Base-by-base conservation (phyloP, 495 filamentous ascomycete genomes). In the Penicillium coprophilum region DNA sequence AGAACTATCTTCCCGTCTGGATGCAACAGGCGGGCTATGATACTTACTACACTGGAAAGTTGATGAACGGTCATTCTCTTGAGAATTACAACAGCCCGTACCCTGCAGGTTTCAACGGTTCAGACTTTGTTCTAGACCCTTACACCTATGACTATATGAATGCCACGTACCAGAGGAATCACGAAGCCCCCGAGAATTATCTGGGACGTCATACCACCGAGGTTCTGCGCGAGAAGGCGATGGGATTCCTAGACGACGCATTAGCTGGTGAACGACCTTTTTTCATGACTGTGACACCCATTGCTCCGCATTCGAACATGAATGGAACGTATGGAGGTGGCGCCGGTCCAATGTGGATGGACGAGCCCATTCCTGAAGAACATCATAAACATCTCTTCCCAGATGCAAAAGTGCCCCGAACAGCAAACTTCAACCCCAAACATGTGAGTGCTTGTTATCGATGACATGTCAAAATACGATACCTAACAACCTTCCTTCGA, bases 91-190 rank as follows among this genome's bases (percentile, higher is more conserved):
- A 84, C 60, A 66, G 68, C 0, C 87, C 87, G 0, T 76, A 78
- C 59, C 72, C 80, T 2, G 79, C 77, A 17, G 87, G 85, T 0
- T 89, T 74, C 58, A 76, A 73, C n/a, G 72, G 71, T 9, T 77
- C 74, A 5, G 86, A 89, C 58, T 88, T 90, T 48, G 74, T 89
- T 2, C 75, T 90, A 2, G 87, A 90, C 56, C 87, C 87, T 0
- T 85, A 75, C 64, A 90, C 87, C 3, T 91, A 91, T 64, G 77
- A 76, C 23, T 90, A 91, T 66, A 74, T 84, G 46, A 88, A 89
- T 65, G 73, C 81, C 13, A 83, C 77, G 9, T 88, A 80, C 60
- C 85, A 88, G 59, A 79, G 85, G 13, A 87, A 90, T 61, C 69
- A 71, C 1, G 82, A 87, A 23, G 55, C 70, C 0, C 85, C 85